phyloP scores from a whole-genome alignment of 176 grass and related monocot species.

The Triticum dicoccoides region DNA sequence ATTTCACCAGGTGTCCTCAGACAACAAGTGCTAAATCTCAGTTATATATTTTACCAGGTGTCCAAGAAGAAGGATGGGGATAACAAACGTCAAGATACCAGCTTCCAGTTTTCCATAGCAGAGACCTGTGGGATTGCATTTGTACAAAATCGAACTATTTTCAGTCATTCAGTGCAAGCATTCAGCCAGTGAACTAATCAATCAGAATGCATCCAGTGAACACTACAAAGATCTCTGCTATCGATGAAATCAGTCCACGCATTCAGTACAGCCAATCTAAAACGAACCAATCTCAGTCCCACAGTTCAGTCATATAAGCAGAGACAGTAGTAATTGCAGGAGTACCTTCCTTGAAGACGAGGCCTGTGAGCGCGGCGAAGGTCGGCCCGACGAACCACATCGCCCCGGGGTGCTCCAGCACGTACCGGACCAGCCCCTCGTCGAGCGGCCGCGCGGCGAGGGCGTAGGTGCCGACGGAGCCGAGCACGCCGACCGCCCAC shows the following conservation, averaged over 20 bases:
- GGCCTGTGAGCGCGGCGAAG: conserved; percentile 80
- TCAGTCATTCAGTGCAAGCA: background rate
- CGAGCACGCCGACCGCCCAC: conserved; percentile 55
- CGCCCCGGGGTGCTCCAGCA: conserved; percentile 51
- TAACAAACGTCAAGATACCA: conserved; percentile 84
- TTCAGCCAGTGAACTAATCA: no score
- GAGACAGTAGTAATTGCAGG: background rate
- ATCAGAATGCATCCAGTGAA: no score
- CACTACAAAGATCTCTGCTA: no score
- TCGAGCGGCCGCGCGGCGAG: conserved; percentile 48
- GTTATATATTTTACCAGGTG: conserved; percentile 58
- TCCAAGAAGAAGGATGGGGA: conserved; percentile 84
- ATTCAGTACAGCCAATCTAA: no score
- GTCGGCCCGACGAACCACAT: conserved; percentile 70
- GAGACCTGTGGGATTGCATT: conserved; percentile 38
- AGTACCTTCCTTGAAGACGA: conserved; percentile 91
- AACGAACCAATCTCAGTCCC: no score
- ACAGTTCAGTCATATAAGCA: no score
- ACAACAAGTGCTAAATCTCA: background rate
- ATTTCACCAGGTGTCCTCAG: conserved; percentile 85
- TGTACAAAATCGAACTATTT: no score
- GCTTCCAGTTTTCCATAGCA: conserved; percentile 94
- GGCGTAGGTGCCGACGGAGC: conserved; percentile 57
- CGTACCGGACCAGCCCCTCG: conserved; percentile 56
- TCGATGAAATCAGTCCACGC: no score